These are phyloP conservation scores for Saturnispora mendoncae DNA, from an alignment of 805 yeast genomes.

Conservation along the genomic window DNA sequence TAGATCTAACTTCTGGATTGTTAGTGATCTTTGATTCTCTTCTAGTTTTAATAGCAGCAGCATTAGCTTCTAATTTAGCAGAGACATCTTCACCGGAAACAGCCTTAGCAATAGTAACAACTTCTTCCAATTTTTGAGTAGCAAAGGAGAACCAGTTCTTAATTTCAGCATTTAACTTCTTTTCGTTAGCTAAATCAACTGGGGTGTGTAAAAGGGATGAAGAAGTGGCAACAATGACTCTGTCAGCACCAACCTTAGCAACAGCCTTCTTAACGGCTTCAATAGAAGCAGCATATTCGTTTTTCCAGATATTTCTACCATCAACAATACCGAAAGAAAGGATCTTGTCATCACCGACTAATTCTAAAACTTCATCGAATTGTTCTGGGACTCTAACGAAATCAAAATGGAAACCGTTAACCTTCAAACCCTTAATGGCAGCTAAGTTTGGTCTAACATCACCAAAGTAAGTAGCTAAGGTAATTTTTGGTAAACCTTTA, in stretches of 20 bases:
- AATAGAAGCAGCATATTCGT: constrained; percentile 83
- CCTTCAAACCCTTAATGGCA: constrained; percentile 85
- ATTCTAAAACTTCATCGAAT: constrained; percentile 68
- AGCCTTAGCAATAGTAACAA: constrained; percentile 83
- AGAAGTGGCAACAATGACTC: constrained; percentile 89
- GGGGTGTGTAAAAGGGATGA: constrained; percentile 98
- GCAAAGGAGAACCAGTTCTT: constrained; percentile 99
- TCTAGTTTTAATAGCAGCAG: constrained; percentile 79
- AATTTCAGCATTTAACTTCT: constrained; percentile 81
- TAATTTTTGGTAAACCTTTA: constrained; percentile 67
- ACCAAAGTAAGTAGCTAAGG: constrained; percentile 92
- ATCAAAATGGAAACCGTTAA: constrained; percentile 93
- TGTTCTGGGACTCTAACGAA: constrained; percentile 95
- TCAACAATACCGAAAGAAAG: constrained; percentile 96
- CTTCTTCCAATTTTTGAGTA: constrained; percentile 89
- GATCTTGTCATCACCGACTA: constrained; percentile 61
- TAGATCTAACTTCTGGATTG: constrained; percentile 81
- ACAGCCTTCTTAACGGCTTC: constrained; percentile 75
- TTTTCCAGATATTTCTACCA: constrained; percentile 99
- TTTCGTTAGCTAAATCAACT: constrained; percentile 88
- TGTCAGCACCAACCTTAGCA: constrained; percentile 74
- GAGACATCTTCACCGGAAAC: constrained; percentile 79
- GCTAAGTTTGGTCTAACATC: constrained; percentile 94
- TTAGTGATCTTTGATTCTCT: constrained; percentile 80
- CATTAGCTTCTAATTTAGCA: constrained; percentile 74